A percentile compares a stretch with the other conserved stretches of the same genome.
Evolutionary conservation across 306 rosid genomes (phyloP).

Genomic region (Rosa chinensis): DNA sequence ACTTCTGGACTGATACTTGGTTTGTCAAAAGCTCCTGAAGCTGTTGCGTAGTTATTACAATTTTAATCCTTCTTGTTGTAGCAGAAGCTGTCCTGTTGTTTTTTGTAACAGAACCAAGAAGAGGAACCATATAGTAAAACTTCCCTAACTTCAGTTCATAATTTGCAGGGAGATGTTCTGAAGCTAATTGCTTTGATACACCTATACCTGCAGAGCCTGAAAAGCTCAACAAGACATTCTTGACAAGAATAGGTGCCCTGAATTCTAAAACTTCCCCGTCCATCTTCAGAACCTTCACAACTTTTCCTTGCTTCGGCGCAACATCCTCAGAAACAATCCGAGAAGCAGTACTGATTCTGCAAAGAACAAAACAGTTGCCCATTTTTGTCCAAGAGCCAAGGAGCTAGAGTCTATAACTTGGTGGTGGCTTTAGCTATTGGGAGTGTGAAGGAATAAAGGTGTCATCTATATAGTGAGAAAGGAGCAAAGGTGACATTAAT

Average conservation of each 20-base stretch:
- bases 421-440: neutral
- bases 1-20: conserved; percentile 49
- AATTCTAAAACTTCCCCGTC: conserved; percentile 60
- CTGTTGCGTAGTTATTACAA: conserved; percentile 62
- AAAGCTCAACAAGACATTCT: conserved; percentile 46
- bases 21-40: conserved; percentile 54
- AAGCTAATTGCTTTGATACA: conserved; percentile 38
- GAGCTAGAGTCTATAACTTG: neutral
- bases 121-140: conserved; percentile 52
- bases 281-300: conserved; percentile 46
- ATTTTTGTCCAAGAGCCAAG: conserved; percentile 26
- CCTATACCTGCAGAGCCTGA: conserved; percentile 31
- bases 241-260: conserved; percentile 41
- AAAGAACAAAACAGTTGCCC: conserved; percentile 57
- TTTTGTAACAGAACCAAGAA: conserved; percentile 20
- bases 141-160: conserved; percentile 53
- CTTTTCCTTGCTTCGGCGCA: conserved; percentile 22
- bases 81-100: neutral
- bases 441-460: conserved; percentile 25
- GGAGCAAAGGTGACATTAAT: conserved; percentile 30
- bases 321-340: neutral
- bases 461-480: conserved; percentile 22
- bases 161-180: conserved; percentile 40
- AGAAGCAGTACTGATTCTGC: conserved; percentile 26
- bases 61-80: conserved; percentile 52